Evolutionary conservation across 1,139 yeast species (phyloP).

Genomic region (Candida tropicalis): DNA sequence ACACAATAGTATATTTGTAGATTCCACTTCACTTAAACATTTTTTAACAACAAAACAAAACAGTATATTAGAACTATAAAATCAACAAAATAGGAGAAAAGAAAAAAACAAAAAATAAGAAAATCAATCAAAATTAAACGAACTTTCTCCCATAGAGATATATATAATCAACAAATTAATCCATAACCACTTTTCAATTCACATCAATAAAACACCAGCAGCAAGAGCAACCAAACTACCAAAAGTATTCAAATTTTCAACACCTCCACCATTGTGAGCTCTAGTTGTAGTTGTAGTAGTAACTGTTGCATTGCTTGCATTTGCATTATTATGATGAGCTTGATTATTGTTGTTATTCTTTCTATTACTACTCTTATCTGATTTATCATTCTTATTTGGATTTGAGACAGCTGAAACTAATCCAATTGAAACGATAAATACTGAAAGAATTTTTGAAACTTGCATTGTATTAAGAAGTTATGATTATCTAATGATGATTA

Average conservation of each 20-base stretch:
- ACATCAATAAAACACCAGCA: constrained; percentile 8
- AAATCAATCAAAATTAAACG: too few relatives aligned
- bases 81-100: background rate
- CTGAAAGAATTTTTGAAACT: background rate
- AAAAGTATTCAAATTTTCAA: background rate
- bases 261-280: constrained; percentile 3
- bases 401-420: background rate
- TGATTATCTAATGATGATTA: background rate
- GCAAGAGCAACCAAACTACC: constrained; percentile 5
- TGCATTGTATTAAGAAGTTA: background rate
- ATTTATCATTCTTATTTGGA: background rate
- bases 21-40: too few relatives aligned
- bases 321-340: background rate
- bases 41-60: background rate
- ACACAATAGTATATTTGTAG: too few relatives aligned
- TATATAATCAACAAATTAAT: background rate
- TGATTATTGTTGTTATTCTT: background rate
- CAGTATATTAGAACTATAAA: constrained; percentile 2
- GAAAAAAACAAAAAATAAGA: background rate
- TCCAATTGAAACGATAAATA: background rate
- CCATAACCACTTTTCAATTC: background rate
- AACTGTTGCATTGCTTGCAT: background rate
- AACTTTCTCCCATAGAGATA: too few relatives aligned
- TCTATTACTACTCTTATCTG: background rate
- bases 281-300: constrained; percentile 1